Percentiles rank a stretch among this genome's conserved stretches.
Evolutionary conservation across 768 basidiomycete species (phyloP).

Genomic region (Suillus cothurnatus): DNA sequence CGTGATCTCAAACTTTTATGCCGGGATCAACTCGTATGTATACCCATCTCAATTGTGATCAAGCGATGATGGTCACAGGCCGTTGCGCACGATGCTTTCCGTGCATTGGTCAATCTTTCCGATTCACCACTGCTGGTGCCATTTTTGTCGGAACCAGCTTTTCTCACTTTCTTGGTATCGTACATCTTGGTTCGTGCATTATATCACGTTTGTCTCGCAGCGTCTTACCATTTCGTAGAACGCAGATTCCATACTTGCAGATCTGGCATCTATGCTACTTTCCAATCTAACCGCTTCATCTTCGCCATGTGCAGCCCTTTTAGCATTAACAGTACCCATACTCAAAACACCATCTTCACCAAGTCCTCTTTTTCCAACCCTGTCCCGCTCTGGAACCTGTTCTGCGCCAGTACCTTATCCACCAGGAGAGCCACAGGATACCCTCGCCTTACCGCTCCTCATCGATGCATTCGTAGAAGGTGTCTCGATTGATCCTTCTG

Average conservation of each 20-base stretch:
- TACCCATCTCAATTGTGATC: conserved; percentile 15
- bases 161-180: conserved; percentile 80
- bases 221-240: conserved; percentile 51
- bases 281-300: conserved; percentile 90
- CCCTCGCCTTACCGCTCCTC: conserved; percentile 77
- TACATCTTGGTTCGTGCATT: conserved; percentile 73
- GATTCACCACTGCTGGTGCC: conserved; percentile 73
- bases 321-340: conserved; percentile 67
- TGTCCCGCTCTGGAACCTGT: conserved; percentile 82
- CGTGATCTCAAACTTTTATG: conserved; percentile 86
- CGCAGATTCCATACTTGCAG: conserved; percentile 87
- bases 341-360: conserved; percentile 45
- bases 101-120: conserved; percentile 91
- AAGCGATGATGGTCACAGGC: conserved; percentile 47
- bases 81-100: conserved; percentile 93
- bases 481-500: conserved; percentile 53
- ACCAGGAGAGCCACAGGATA: conserved; percentile 48
- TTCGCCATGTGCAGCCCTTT: conserved; percentile 61
- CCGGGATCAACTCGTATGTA: conserved; percentile 78
- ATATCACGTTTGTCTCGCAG: conserved; percentile 8
- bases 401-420: conserved; percentile 75
- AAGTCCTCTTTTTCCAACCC: conserved; percentile 66
- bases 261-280: conserved; percentile 95
- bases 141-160: conserved; percentile 68
- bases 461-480: conserved; percentile 87